These are phyloP conservation scores for Neurospora sp. DNA, from an alignment of 495 filamentous ascomycete genomes.

Conservation along the genomic window DNA sequence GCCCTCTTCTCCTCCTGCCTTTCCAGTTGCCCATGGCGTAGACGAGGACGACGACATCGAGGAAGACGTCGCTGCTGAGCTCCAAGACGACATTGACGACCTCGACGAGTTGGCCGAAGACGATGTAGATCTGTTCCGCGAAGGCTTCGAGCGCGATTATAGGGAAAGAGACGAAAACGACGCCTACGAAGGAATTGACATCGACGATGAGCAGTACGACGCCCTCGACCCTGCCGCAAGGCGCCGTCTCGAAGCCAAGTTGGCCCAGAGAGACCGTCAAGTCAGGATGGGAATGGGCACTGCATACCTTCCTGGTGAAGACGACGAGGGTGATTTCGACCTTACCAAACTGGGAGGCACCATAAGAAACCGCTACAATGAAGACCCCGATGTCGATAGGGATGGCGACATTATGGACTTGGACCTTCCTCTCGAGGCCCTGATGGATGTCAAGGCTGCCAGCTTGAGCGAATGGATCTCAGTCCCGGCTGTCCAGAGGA, in stretches of 20 bases:
- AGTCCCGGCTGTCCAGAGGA: conserved; percentile 80
- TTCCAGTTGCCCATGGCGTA: conserved; percentile 41
- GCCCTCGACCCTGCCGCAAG: conserved; percentile 72
- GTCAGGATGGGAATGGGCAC: conserved; percentile 66
- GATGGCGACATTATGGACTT: conserved; percentile 86
- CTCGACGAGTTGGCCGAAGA: conserved; percentile 95
- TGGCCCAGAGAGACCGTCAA: conserved; percentile 76
- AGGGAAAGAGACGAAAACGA: conserved; percentile 41
- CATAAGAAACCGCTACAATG: conserved; percentile 79
- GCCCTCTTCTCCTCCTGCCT: conserved; percentile 41
- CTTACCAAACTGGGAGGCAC: conserved; percentile 72
- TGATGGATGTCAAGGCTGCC: conserved; percentile 88
- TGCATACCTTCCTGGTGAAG: conserved; percentile 82
- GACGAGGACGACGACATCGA: conserved; percentile 61
- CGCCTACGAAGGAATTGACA: conserved; percentile 35
- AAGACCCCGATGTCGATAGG: conserved; percentile 88
- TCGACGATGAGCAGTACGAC: conserved; percentile 53
- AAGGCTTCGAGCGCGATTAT: conserved; percentile 85
- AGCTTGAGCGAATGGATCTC: conserved; percentile 92
- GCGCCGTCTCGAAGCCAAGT: conserved; percentile 70
- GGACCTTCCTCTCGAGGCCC: conserved; percentile 82
- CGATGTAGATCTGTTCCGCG: conserved; percentile 87
- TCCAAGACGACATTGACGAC: conserved; percentile 80
- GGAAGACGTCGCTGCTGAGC: conserved; percentile 26
- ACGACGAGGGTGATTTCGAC: conserved; percentile 73